These are phyloP conservation scores for Phylloporus rhodoxanthus DNA, from an alignment of 768 basidiomycete species.

Conservation along the genomic window DNA sequence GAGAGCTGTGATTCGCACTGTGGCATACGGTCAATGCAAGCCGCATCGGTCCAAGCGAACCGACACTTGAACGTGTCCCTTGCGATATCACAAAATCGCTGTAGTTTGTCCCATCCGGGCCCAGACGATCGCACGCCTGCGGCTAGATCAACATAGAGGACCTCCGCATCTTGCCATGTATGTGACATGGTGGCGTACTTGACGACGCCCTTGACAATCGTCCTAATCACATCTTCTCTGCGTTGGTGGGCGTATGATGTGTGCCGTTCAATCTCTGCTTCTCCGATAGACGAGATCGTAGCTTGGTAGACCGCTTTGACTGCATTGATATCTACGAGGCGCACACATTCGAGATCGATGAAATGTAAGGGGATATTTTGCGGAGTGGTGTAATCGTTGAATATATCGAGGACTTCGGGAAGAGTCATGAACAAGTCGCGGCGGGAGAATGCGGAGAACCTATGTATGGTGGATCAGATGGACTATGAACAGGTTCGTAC, in stretches of 20 bases:
- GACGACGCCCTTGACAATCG: conserved; percentile 17
- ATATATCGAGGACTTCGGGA: conserved; percentile 13
- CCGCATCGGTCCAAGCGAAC: conserved; percentile 18
- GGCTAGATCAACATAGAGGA: conserved; percentile 6
- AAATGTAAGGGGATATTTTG: conserved; percentile 13
- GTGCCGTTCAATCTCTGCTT: conserved; percentile 18
- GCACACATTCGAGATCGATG: conserved; percentile 14
- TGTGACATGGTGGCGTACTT: conserved; percentile 22
- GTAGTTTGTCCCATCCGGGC: conserved; percentile 14
- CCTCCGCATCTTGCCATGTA: background rate
- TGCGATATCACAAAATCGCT: conserved; percentile 9
- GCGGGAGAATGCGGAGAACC: background rate
- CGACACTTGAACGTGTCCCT: conserved; percentile 11
- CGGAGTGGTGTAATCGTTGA: conserved; percentile 6
- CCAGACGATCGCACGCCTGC: background rate
- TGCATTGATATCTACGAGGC: conserved; percentile 6
- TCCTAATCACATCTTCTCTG: conserved; percentile 17
- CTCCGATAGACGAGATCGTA: conserved; percentile 13
- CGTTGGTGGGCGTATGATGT: conserved; percentile 22
- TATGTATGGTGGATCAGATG: background rate
- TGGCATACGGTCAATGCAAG: conserved; percentile 18
- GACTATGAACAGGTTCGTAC: too few species aligned
- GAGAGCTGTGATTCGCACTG: conserved; percentile 1
- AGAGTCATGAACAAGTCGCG: conserved; percentile 5
- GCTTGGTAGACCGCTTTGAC: conserved; percentile 4